Evolutionary conservation across 2,329 filamentous ascomycete species (phyloP).

Genomic region (Talaromyces amestolkiae): DNA sequence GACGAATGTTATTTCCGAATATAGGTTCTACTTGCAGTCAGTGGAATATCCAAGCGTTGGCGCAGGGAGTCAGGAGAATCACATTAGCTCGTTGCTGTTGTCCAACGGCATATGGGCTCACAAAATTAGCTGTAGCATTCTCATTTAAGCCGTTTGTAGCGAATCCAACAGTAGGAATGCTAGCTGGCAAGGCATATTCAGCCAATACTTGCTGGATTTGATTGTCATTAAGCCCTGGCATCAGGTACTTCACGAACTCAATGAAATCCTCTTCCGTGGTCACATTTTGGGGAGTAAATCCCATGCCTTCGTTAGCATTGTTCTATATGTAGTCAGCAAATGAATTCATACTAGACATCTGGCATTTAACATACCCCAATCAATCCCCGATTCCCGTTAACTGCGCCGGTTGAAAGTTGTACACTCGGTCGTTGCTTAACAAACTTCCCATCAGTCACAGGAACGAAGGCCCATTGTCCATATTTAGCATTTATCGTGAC

Average conservation of each 20-base stretch:
- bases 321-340: conserved; percentile 26
- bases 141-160: conserved; percentile 36
- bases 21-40: conserved; percentile 43
- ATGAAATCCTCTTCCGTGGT: conserved; percentile 17
- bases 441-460: conserved; percentile 52
- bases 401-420: conserved; percentile 42
- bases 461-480: conserved; percentile 48
- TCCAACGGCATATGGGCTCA: conserved; percentile 49
- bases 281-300: conserved; percentile 34
- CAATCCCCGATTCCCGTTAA: conserved; percentile 40
- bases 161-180: conserved; percentile 28
- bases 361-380: conserved; percentile 27
- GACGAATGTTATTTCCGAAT: conserved; percentile 55
- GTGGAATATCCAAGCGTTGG: not conserved
- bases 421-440: conserved; percentile 48
- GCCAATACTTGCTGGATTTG: conserved; percentile 41
- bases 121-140: conserved; percentile 49
- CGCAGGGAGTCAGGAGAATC: not conserved
- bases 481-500: conserved; percentile 41
- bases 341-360: not conserved
- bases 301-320: conserved; percentile 45
- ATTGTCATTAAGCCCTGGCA: conserved; percentile 42
- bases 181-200: conserved; percentile 38
- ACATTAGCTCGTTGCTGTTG: conserved; percentile 53
- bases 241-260: conserved; percentile 28